phyloP scores from a whole-genome alignment of 2,329 filamentous ascomycete species.

The Trichophyton schoenleinii region DNA sequence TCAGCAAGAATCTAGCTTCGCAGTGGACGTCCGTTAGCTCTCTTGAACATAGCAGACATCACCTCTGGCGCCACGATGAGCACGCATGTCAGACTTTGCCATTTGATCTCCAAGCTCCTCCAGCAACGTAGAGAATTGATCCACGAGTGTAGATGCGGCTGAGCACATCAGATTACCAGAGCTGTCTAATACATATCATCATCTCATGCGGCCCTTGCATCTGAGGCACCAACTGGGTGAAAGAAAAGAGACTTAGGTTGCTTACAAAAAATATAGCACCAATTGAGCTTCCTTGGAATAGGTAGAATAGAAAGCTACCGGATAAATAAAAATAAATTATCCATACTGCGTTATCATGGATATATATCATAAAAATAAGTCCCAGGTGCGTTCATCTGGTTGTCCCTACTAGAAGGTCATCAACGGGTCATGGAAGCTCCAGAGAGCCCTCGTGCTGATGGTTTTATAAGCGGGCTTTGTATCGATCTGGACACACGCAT shows the following conservation, averaged over 20 bases:
- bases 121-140: constrained; percentile 20
- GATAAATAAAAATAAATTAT: too few relatives aligned
- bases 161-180: constrained; percentile 36
- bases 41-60: not conserved
- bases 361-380: not conserved
- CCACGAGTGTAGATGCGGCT: constrained; percentile 25
- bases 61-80: not conserved
- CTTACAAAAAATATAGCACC: not conserved
- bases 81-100: constrained; percentile 32
- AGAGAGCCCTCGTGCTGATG: constrained; percentile 54
- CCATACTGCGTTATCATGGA: not conserved
- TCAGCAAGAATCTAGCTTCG: not conserved
- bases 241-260: not conserved
- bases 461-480: constrained; percentile 61
- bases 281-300: not conserved
- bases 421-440: constrained; percentile 32
- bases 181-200: constrained; percentile 26
- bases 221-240: not conserved
- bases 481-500: constrained; percentile 57
- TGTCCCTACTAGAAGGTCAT: constrained; percentile 37
- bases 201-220: constrained; percentile 12
- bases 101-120: constrained; percentile 32
- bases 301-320: not conserved
- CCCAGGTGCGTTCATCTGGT: not conserved
- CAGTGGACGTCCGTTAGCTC: not conserved